Conservation (phyloP, 2,329 filamentous ascomycete species). For the Stagonosporopsis rhizophila region DNA sequence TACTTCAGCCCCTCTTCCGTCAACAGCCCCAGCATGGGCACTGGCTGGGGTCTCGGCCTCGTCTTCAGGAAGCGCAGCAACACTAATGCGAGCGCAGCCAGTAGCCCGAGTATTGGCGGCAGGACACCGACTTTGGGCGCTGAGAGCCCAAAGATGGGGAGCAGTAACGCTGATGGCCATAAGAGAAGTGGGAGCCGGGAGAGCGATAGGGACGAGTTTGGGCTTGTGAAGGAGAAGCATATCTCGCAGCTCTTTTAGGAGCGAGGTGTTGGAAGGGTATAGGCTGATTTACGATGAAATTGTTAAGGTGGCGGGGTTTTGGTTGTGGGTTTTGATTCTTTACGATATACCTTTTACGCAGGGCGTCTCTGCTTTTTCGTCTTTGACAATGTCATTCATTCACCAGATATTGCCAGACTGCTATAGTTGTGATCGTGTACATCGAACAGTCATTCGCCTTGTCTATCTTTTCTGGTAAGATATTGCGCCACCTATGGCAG, state of each 20-base stretch:
- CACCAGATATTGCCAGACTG: background rate
- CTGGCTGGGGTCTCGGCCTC: conserved; percentile 16
- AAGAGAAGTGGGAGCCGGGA: conserved; percentile 14
- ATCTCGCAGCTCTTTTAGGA: conserved; percentile 8
- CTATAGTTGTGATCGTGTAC: background rate
- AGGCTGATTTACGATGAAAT: background rate
- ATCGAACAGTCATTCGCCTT: too few species aligned
- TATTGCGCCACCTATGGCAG: too few species aligned
- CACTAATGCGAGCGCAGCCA: conserved; percentile 10
- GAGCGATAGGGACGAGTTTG: conserved; percentile 12
- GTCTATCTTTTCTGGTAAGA: background rate
- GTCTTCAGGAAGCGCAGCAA: conserved; percentile 16
- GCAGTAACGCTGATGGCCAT: conserved; percentile 4
- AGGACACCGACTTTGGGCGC: conserved; percentile 10
- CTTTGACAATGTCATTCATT: conserved; percentile 5
- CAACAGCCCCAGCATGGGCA: conserved; percentile 16
- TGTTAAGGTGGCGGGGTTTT: background rate
- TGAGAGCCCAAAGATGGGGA: conserved; percentile 8
- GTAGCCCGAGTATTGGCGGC: conserved; percentile 16
- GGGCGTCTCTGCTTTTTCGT: background rate
- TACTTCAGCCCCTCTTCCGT: conserved; percentile 9
- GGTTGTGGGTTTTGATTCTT: background rate
- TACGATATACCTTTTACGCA: conserved; percentile 8
- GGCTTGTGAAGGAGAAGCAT: conserved; percentile 11
- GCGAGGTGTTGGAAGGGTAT: background rate